phyloP scores from a whole-genome alignment of 78 protist species.

The Parvularia atlantis region DNA sequence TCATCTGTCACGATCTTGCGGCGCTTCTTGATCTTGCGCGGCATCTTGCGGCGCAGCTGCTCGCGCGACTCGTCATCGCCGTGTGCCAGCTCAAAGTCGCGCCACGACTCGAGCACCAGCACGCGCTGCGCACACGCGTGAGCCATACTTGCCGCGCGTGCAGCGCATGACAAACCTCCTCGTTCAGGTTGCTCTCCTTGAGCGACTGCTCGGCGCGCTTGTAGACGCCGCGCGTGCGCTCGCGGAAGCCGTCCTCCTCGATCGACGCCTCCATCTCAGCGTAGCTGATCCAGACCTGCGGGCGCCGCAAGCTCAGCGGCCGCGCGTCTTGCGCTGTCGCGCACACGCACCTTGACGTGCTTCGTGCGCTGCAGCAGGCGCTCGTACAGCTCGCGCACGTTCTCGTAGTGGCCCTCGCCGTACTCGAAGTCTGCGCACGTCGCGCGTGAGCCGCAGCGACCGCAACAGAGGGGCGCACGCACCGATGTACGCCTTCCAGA shows the following conservation, averaged over 20 bases:
- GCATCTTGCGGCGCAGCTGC: slow-evolving; percentile 27
- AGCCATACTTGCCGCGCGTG: neutral
- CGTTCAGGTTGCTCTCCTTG: neutral
- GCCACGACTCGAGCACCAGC: slow-evolving; percentile 41
- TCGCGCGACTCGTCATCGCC: slow-evolving; percentile 32
- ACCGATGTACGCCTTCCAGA: slow-evolving; percentile 73
- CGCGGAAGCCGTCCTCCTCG: neutral
- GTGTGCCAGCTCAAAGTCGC: slow-evolving; percentile 16
- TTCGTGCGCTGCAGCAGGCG: slow-evolving; percentile 60
- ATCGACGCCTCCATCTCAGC: slow-evolving; percentile 41
- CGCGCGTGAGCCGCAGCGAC: too few species aligned
- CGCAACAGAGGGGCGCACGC: too few species aligned
- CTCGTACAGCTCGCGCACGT: slow-evolving; percentile 58
- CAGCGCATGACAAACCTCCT: neutral
- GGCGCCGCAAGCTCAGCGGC: neutral
- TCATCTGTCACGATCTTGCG: slow-evolving; percentile 35
- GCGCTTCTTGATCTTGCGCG: slow-evolving; percentile 54
- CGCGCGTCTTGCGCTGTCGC: neutral
- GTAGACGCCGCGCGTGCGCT: slow-evolving; percentile 21
- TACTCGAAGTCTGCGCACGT: slow-evolving; percentile 76
- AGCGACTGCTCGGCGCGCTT: slow-evolving; percentile 39
- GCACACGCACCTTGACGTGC: slow-evolving; percentile 54
- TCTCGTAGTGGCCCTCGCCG: slow-evolving; percentile 27
- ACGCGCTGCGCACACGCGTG: slow-evolving; percentile 24
- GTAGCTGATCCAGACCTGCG: slow-evolving; percentile 56